Conservation (phyloP, 306 rosid genomes). For the Citrullus colocynthis region DNA sequence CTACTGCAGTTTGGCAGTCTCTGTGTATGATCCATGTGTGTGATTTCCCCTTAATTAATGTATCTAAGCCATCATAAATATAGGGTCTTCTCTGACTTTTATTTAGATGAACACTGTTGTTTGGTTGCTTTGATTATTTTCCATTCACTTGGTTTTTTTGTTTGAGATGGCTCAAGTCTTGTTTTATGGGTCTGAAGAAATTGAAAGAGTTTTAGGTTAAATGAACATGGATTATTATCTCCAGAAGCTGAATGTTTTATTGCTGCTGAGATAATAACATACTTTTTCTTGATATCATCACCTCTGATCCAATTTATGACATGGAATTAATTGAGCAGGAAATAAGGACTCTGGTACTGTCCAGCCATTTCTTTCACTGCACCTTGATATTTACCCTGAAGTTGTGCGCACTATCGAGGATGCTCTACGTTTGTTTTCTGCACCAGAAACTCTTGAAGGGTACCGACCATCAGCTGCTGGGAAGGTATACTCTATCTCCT, state of each 20-base stretch:
- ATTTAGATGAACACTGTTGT: background rate
- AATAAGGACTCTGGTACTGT: constrained; percentile 56
- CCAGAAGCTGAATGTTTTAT: background rate
- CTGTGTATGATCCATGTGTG: background rate
- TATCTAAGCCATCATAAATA: background rate
- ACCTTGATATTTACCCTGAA: constrained; percentile 78
- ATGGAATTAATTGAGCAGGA: constrained; percentile 32
- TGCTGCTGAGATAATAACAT: background rate
- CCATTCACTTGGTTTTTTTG: background rate
- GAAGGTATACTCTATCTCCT: constrained; percentile 33
- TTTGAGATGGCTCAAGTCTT: no score
- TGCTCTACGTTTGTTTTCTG: constrained; percentile 78
- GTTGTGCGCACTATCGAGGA: constrained; percentile 67
- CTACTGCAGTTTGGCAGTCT: background rate
- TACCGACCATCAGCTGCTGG: constrained; percentile 64
- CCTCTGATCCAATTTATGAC: background rate
- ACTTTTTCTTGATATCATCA: background rate
- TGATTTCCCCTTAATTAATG: background rate
- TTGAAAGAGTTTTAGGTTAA: background rate
- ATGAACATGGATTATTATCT: background rate
- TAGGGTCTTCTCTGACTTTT: background rate
- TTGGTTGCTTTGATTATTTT: background rate
- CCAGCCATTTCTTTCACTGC: constrained; percentile 79
- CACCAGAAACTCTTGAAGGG: constrained; percentile 87
- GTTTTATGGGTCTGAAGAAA: background rate